Conservation (phyloP, 176 grass and related monocot genomes). For the Aegilops tauschii region DNA sequence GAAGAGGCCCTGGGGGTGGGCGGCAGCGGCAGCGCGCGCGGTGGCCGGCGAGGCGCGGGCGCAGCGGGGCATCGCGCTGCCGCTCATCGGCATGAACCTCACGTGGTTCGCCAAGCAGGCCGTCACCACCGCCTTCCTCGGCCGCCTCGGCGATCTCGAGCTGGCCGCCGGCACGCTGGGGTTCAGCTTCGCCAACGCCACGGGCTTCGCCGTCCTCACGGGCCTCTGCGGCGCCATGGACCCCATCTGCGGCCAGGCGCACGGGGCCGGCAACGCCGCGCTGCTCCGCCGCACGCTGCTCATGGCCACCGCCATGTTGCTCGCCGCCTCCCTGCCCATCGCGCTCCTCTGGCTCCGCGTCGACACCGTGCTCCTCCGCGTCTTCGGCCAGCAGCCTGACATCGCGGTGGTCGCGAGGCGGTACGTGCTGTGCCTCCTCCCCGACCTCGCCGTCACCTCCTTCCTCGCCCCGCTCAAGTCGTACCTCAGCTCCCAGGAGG, state of each 20-base stretch:
- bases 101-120: constrained; percentile 78
- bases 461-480: constrained; percentile 74
- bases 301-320: constrained; percentile 57
- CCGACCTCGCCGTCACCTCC: constrained; percentile 61
- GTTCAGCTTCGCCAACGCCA: constrained; percentile 87
- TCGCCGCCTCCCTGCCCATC: constrained; percentile 57
- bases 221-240: constrained; percentile 91
- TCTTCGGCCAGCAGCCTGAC: constrained; percentile 70
- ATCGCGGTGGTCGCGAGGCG: constrained; percentile 46
- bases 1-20: constrained; percentile 11
- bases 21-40: neutral
- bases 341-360: constrained; percentile 67
- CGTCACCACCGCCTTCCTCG: constrained; percentile 73
- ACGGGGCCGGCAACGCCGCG: constrained; percentile 61
- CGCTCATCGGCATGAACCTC: constrained; percentile 74
- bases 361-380: constrained; percentile 52
- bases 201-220: constrained; percentile 74
- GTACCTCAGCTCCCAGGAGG: constrained; percentile 77
- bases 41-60: constrained; percentile 45
- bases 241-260: constrained; percentile 92
- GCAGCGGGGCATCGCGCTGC: constrained; percentile 72
- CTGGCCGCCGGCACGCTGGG: constrained; percentile 76
- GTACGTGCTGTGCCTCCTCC: constrained; percentile 54
- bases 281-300: constrained; percentile 69
- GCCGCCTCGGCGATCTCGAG: constrained; percentile 68